Evolutionary conservation across 352 stramenopile genomes (phyloP), one percentile per base, ranked within the genome.

Genomic region (Globisporangium radiosum): DNA sequence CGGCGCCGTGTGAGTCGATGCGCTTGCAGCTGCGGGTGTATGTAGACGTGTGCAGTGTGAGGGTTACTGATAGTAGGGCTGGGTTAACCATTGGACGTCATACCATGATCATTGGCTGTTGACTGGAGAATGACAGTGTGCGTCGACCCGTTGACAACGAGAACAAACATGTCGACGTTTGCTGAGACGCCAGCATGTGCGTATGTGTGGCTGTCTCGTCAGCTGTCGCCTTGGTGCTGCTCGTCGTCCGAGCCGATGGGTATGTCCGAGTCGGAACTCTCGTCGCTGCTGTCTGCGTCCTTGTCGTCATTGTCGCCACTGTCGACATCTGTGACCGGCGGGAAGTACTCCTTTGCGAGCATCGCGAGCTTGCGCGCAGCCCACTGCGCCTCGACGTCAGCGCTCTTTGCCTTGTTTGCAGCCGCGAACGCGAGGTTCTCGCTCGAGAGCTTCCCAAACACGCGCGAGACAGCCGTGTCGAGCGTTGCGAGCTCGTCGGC

Each of bases 341-440:
- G 77, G 36, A 89, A 88, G 45, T 87, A 89, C 52, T 84, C 79
- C 37, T 86, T 87, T 4, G 81, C 78, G 3, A 89, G 64, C 60
- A 82, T 72, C 9, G 72, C 65, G 1, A 87, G 67, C 13, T 70
- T 71, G 53, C 84, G 77, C 1, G 73, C 68, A 19, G 75, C 75
- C 73, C 75, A 84, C 57, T 91, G 81, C 0, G 66, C 59, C 59
- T 88, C 77, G 4, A 81, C 73, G 15, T 87, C 68, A 50, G 62
- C 67, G n/a, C 68, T 78, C 60, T 80, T 76, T 1, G 49, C 71
- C 50, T 86, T 78, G 57, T 86, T 86, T 5, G 73, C 68, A 3
- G 72, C 63, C n/a, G 89, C 62, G 17, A 89, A 91, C 19, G 83
- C 65, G 11, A 91, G 62, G 42, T 89, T 73, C 57, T 88, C 78